Evolutionary conservation across 2,329 filamentous ascomycete genomes (phyloP).

Genomic region (Daldinia eschscholtzii): DNA sequence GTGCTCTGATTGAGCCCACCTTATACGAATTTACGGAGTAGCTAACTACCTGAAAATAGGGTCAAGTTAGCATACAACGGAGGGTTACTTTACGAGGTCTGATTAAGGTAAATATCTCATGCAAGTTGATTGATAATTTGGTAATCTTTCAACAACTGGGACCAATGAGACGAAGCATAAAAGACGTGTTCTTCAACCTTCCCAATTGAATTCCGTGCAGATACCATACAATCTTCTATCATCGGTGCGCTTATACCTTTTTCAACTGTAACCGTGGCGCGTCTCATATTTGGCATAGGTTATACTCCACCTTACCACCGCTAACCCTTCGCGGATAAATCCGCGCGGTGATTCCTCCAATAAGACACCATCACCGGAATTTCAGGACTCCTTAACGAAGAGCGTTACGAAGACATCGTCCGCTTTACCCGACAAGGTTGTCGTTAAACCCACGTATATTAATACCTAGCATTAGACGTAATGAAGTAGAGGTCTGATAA

Average conservation of each 20-base stretch:
- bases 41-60: neutral
- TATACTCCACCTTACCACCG: slow-evolving; percentile 19
- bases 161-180: neutral
- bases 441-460: slow-evolving; percentile 8
- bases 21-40: neutral
- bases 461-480: neutral
- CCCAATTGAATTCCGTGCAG: neutral
- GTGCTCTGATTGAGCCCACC: neutral
- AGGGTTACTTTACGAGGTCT: neutral
- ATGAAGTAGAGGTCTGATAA: neutral
- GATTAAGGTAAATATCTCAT: neutral
- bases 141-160: neutral
- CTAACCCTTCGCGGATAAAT: slow-evolving; percentile 23
- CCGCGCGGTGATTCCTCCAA: slow-evolving; percentile 31
- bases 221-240: slow-evolving; percentile 1
- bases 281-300: slow-evolving; percentile 1
- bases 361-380: slow-evolving; percentile 9
- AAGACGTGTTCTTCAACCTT: neutral
- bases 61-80: neutral
- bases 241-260: slow-evolving; percentile 15
- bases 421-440: slow-evolving; percentile 3
- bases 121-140: neutral
- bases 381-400: slow-evolving; percentile 19
- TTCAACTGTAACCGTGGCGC: slow-evolving; percentile 9
- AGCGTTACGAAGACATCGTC: slow-evolving; percentile 4